These are phyloP conservation scores for Fusarium sp. DNA, from an alignment of 2,329 filamentous ascomycete genomes.

Conservation along the genomic window DNA sequence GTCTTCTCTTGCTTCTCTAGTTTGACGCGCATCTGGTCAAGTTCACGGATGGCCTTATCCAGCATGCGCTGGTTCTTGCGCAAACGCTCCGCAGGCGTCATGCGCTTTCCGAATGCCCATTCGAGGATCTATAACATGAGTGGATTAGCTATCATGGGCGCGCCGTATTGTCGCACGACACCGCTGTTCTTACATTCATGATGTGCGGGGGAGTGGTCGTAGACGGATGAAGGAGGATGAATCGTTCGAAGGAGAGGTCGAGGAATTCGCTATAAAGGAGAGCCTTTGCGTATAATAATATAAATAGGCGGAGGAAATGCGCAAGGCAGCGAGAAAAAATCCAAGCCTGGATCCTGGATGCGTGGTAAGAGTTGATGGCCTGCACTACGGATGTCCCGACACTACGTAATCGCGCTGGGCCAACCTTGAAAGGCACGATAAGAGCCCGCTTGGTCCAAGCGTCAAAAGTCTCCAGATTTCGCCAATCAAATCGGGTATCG, in stretches of 20 bases:
- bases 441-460: constrained; percentile 33
- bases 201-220: constrained; percentile 33
- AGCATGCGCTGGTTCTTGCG: constrained; percentile 96
- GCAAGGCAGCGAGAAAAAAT: constrained; percentile 36
- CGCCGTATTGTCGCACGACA: constrained; percentile 26
- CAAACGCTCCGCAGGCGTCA: constrained; percentile 93
- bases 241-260: background rate
- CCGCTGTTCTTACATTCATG: constrained; percentile 45
- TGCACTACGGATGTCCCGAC: constrained; percentile 31
- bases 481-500: constrained; percentile 46
- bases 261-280: background rate
- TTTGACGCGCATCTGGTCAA: constrained; percentile 94
- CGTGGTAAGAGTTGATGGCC: constrained; percentile 33
- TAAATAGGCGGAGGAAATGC: constrained; percentile 5
- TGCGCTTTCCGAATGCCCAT: constrained; percentile 99
- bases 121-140: constrained; percentile 79
- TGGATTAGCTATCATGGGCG: constrained; percentile 33
- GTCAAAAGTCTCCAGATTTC: constrained; percentile 5
- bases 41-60: constrained; percentile 95
- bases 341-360: constrained; percentile 6
- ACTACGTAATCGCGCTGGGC: constrained; percentile 32
- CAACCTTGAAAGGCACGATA: constrained; percentile 41
- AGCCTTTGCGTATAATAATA: background rate
- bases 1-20: constrained; percentile 99
- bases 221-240: background rate